Evolutionary conservation across 176 grass and related monocot species (phyloP).

Genomic region (Oryza nivara): DNA sequence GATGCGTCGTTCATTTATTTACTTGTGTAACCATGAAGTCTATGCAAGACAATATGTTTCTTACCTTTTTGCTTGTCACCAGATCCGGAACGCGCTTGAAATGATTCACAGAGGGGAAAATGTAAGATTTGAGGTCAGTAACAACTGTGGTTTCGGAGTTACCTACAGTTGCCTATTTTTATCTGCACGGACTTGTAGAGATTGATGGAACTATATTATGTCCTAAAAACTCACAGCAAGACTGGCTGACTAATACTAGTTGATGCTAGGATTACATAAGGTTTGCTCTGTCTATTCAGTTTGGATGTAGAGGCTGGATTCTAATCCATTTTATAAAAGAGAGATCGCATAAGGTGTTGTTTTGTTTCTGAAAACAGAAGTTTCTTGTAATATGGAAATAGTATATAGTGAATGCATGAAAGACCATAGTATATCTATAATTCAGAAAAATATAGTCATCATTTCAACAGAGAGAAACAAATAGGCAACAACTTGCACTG

Average conservation of each 20-base stretch:
- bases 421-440: background rate
- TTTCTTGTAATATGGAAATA: background rate
- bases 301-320: no score
- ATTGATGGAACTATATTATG: background rate
- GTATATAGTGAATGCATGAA: background rate
- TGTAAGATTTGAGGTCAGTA: conserved; percentile 62
- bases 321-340: no score
- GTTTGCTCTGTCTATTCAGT: no score
- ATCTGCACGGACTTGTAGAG: background rate
- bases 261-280: conserved; percentile 4
- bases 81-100: conserved; percentile 65
- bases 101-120: conserved; percentile 59
- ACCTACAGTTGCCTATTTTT: background rate
- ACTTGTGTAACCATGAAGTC: background rate
- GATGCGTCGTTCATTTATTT: background rate
- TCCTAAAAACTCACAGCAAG: background rate
- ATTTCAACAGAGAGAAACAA: background rate
- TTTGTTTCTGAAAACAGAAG: no score
- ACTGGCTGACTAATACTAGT: background rate
- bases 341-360: background rate
- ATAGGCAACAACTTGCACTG: background rate
- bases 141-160: background rate
- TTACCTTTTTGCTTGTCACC: conserved; percentile 39
- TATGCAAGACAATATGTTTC: background rate
- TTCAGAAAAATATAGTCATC: background rate